These are phyloP conservation scores for Syzygium aromaticum DNA, from an alignment of 345 rosid species.

Conservation along the genomic window DNA sequence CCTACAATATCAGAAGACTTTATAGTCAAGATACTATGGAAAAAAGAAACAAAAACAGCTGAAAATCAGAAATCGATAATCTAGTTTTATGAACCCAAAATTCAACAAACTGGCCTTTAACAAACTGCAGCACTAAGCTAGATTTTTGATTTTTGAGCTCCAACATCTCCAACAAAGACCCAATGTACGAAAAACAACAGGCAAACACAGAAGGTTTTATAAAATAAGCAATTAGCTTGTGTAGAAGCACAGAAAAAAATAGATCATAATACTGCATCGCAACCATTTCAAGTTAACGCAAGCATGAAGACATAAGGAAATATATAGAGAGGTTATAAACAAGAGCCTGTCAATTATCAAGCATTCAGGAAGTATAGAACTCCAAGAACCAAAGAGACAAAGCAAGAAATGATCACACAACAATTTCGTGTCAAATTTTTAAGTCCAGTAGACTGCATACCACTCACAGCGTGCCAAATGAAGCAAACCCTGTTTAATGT, in stretches of 20 bases:
- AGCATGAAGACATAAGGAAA: background rate
- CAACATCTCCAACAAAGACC: slow-evolving; percentile 97
- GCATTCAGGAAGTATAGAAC: background rate
- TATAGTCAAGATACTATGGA: background rate
- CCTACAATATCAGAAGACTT: slow-evolving; percentile 27
- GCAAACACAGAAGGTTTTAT: background rate
- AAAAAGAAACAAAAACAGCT: background rate
- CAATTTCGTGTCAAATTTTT: background rate
- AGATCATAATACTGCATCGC: background rate
- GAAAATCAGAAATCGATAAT: background rate
- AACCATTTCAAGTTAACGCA: background rate
- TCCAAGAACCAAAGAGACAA: background rate
- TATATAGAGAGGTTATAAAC: background rate
- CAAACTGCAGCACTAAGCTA: slow-evolving; percentile 85
- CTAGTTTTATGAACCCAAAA: slow-evolving; percentile 46
- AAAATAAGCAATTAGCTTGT: background rate
- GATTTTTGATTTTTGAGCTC: slow-evolving; percentile 97
- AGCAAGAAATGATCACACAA: background rate
- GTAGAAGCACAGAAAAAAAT: background rate
- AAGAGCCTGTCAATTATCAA: background rate
- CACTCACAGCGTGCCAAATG: background rate
- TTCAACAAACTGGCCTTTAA: slow-evolving; percentile 86
- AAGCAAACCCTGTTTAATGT: background rate
- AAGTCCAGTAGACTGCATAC: background rate
- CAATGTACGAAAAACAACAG: slow-evolving; percentile 19